Base-by-base conservation (phyloP, 805 yeast species). In the Metschnikowia orientalis region DNA sequence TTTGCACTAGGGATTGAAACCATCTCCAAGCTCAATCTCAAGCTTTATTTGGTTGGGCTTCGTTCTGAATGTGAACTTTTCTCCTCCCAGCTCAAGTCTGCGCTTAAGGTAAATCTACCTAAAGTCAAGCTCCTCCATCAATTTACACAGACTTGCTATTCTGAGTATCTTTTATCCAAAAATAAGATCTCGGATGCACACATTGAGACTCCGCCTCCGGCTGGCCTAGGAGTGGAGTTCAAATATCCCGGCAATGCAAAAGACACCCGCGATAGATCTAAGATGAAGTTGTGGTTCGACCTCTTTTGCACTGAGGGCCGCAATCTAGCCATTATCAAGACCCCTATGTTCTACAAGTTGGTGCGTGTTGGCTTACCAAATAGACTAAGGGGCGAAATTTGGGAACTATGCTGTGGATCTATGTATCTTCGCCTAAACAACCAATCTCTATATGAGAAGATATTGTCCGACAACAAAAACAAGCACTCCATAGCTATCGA, bases 331-430 rank as follows among this genome's bases (percentile, higher is more conserved):
- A 48, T 90, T 12, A 70, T 85, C 1, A 73, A 78, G 29, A 85
- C 82, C 35, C 85, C 79, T 23, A 75, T 79, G 51, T 94, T 87
- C 51, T 84, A 79, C 56, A 84, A 83, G 50, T 71, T 92, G 31
- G 73, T 92, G 6, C 70, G 97, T 31, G 92, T 89, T 10, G 97
- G 98, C 0, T 69, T 92, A 15, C 97, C 97, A n/a, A 90, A 90
- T 53, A 71, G 94, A 38, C 65, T 92, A 34, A 72, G 99, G 45
- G 98, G 98, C 23, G 99, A 92, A 52, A 66, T 92, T 9, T 92
- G 99, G 99, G 98, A 92, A 56, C 61, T 86, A 34, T 76, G 87
- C 32, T 77, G 86, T 26, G 99, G 98, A 3, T 80, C 95, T 0
- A 77, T 88, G 68, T 86, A 77, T 51, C 51, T 75, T 33, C 67